Evolutionary conservation across 345 rosid species (phyloP).

Genomic region (Viola odorata): DNA sequence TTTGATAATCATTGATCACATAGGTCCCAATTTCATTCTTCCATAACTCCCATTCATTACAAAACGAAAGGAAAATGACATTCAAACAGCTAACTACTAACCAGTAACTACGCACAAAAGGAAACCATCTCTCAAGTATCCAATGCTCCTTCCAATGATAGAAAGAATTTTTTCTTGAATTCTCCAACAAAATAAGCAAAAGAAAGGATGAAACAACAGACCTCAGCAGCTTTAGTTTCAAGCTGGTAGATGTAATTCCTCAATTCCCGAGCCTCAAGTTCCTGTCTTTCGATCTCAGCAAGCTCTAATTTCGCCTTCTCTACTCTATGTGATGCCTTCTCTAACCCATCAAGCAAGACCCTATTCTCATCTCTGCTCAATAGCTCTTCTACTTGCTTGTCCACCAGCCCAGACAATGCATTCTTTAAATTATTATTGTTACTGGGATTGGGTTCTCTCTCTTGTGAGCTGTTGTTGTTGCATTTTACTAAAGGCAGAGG

Average conservation of each 20-base stretch:
- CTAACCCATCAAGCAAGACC: constrained; percentile 65
- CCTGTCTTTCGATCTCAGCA: constrained; percentile 69
- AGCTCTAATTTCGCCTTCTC: constrained; percentile 66
- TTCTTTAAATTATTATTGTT: constrained; percentile 36
- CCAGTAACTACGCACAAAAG: neutral
- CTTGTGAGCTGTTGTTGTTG: constrained; percentile 26
- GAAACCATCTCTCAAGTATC: neutral
- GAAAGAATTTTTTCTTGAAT: neutral
- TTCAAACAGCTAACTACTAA: neutral
- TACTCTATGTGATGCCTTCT: constrained; percentile 65
- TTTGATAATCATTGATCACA: neutral
- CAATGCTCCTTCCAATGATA: neutral
- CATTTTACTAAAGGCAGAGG: constrained; percentile 24
- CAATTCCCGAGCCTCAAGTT: constrained; percentile 46
- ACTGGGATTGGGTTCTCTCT: constrained; percentile 18
- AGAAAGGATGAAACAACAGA: constrained; percentile 16
- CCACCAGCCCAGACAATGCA: constrained; percentile 59
- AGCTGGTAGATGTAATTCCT: constrained; percentile 51
- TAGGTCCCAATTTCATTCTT: neutral
- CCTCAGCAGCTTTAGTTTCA: constrained; percentile 68
- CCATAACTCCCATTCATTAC: neutral
- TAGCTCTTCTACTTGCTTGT: constrained; percentile 58
- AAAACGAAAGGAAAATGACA: neutral
- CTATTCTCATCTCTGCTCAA: constrained; percentile 69
- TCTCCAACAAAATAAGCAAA: neutral